These are phyloP conservation scores for Pleurotus djamor DNA, from an alignment of 768 basidiomycete species.

Conservation along the genomic window DNA sequence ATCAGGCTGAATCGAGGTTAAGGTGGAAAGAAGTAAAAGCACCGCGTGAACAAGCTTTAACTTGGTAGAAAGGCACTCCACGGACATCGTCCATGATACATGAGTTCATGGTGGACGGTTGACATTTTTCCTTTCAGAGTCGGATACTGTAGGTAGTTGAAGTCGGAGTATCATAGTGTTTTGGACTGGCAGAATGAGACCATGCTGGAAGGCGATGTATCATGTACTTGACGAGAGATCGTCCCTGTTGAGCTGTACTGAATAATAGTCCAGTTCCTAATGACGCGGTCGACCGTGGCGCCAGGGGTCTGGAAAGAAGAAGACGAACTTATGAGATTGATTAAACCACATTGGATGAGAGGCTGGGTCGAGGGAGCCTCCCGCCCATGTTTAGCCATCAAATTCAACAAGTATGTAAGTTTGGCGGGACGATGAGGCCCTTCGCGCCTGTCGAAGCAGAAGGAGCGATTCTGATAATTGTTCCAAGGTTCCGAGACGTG, in stretches of 20 bases:
- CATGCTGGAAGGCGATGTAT: not conserved
- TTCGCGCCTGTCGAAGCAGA: too few species aligned
- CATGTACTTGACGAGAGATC: too few species aligned
- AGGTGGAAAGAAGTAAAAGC: not conserved
- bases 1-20: not conserved
- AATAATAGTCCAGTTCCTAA: not conserved
- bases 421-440: too few species aligned
- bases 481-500: too few species aligned
- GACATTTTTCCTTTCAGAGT: not conserved
- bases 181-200: not conserved
- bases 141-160: not conserved
- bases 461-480: too few species aligned
- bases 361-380: not conserved
- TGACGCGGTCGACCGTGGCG: not conserved
- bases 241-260: too few species aligned
- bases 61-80: not conserved
- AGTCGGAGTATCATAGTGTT: not conserved
- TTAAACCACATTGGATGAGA: conserved; percentile 2
- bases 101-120: not conserved
- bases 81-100: not conserved
- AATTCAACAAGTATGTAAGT: too few species aligned
- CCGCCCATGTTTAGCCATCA: not conserved
- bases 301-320: not conserved
- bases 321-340: not conserved
- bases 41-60: not conserved